Evolutionary conservation across 2,329 filamentous ascomycete species (phyloP), one percentile per base, ranked within the genome.

Genomic region (Xylaria sp.): DNA sequence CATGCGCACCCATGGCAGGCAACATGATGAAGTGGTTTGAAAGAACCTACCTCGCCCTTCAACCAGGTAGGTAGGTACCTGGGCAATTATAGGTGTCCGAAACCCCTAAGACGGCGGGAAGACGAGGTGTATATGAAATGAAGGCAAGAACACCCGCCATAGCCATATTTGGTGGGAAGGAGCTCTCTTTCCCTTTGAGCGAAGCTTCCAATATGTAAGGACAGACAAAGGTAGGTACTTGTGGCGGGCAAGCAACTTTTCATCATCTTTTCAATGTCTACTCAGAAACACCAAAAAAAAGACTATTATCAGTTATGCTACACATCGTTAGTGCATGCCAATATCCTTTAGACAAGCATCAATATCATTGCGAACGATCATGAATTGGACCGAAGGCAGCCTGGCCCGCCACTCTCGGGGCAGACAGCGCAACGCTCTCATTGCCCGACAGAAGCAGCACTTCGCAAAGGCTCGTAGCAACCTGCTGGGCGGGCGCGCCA

Each of bases 321-420:
- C 3, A 18, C 34, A 39, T 57, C 13, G 4, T 55, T 55, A 36
- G 10, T 20, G 34, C 13, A 23, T n/a, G 6, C 20, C 9, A 53
- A 28, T 65, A 72, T 68, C 39, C 13, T 39, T 68, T 66, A 56
- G 25, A 55, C 55, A 41, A 69, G 53, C 52, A 74, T 72, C 53
- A 20, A 55, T 76, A 73, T 67, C 3, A 8, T 18, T 25, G 32
- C 4, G 3, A 41, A 48, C 25, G 13, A 56, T 23, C 62, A 85
- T 85, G 83, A 85, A 85, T 72, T 85, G 83, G 83, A 85, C 83
- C 2, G 83, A 84, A 69, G 82, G 83, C 32, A 82, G 77, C 56
- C 77, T 85, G 48, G 78, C 80, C 46, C 82, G 82, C 66, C 80
- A 83, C 72, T 80, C 78, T 66, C 81, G 77, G 10, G 75, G 75